Evolutionary conservation across 129 eudicot genomes (phyloP), one percentile per base, ranked within the genome.

Genomic region (Flaveria brownii): DNA sequence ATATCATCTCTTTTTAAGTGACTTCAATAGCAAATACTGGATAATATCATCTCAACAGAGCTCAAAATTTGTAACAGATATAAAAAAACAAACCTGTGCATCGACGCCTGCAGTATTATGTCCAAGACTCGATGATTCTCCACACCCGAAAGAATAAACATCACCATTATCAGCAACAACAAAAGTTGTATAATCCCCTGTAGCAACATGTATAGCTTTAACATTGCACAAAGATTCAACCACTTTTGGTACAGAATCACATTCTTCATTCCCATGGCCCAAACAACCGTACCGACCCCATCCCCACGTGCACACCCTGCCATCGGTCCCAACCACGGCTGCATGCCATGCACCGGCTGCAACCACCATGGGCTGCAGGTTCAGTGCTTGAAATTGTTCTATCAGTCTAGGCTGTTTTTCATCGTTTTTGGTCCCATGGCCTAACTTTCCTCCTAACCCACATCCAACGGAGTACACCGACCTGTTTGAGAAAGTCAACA

Each of bases 321-420:
- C 97, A 77, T 94, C 97, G 39, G 77, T 87, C 57, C 98, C 98
- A 23, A 91, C 96, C 65, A 87, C 98, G 7, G 97, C 98, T n/a
- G 98, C 96, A 73, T 94, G 98, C 98, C 98, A 91, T 63, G 96
- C 96, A 73, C 99, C 99, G 8, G 99, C 97, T 54, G 99, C 93
- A 74, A 94, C 88, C 30, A 91, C 96, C 72, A 82, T 83, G 0
- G 99, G 99, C 83, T 94, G 93, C 79, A 94, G 82, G 68, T 89
- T 91, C 80, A 94, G 73, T 5, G 90, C 83, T 52, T 68, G 89
- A 23, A 94, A 91, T 23, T 89, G 96, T 80, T 94, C 91, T 9
- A 94, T 91, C 78, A 94, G 50, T 74, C 93, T 84, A 7, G 99
- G 99, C 61, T 85, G 82, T 77, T 94, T 94, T 83, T 94, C 99